Base-by-base conservation (phyloP, 2,329 filamentous ascomycete species). In the Trichoderma koningii region DNA sequence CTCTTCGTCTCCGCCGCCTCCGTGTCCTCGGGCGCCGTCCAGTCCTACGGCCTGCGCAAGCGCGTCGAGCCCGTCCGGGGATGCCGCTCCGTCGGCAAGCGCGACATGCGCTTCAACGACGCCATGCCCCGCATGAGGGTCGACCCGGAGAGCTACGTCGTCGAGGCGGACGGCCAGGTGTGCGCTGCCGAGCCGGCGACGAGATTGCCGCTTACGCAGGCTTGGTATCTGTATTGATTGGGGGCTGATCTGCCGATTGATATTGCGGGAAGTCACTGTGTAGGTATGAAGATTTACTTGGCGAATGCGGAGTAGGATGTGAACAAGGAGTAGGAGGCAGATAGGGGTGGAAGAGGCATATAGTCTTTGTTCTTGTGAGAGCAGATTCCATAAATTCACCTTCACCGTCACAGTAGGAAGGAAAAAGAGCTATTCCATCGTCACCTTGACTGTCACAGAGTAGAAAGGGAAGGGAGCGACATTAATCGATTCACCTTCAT, bases 31-130 rank as follows among this genome's bases (percentile, higher is more conserved):
- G 92, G 92, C 53, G 81, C 81, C 3, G 85, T 93, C 48, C 81
- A 82, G n/a, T 80, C 80, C 3, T 97, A 97, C 76, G 86, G 85
- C 3, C 80, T 98, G 67, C 85, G 84, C 71, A 96, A 93, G 77
- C 86, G 91, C 53, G 80, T 97, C 68, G 91, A 95, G 79, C 81
- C 91, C 3, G 92, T 97, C 55, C 88, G 83, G 73, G 85, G 85
- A 64, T 96, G 93, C 76, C 83, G 93, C 66, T 84, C 76, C 38
- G 84, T 97, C 51, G 82, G 88, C 50, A 97, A 97, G 83, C 82
- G 78, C 71, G 91, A 97, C 77, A 97, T 97, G 93, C 93, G 92
- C 73, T 93, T 87, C 77, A 97, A 97, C 76, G 87, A 92, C 73
- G 78, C 78, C 63, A 92, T 87, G 86, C 94, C 94, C 15, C 87